phyloP scores from a whole-genome alignment of 768 basidiomycete genomes.

The Panaeolus papilionaceus region DNA sequence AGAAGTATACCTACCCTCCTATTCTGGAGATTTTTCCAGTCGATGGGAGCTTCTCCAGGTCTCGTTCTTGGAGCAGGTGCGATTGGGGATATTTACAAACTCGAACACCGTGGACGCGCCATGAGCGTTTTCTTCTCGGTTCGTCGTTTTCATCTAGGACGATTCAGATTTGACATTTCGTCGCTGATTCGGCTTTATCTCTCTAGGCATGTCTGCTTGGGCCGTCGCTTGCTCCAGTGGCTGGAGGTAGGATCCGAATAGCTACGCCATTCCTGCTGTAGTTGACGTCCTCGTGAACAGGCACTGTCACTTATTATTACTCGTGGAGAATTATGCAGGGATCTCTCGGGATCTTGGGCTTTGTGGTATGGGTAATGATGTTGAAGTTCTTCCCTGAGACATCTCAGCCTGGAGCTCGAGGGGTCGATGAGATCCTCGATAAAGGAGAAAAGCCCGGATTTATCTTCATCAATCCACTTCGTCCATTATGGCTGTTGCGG shows the following conservation, averaged over 20 bases:
- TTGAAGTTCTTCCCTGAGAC: constrained; percentile 67
- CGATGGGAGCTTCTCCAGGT: constrained; percentile 64
- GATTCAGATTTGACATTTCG: too few species aligned
- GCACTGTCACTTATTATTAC: constrained; percentile 58
- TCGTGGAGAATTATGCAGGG: constrained; percentile 73
- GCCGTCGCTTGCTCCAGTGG: constrained; percentile 63
- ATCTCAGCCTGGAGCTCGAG: constrained; percentile 61
- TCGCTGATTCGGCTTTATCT: background rate
- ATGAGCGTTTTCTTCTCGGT: constrained; percentile 67
- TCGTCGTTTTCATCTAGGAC: constrained; percentile 21
- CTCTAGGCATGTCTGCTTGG: constrained; percentile 65
- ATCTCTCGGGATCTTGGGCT: constrained; percentile 45
- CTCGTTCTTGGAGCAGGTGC: constrained; percentile 64
- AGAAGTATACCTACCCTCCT: constrained; percentile 52
- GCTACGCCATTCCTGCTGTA: background rate
- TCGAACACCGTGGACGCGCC: constrained; percentile 65
- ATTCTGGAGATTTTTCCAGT: constrained; percentile 69
- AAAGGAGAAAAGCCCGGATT: constrained; percentile 25
- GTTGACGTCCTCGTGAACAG: constrained; percentile 31
- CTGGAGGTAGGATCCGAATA: constrained; percentile 48
- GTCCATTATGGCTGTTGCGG: constrained; percentile 53
- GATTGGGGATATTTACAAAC: constrained; percentile 69
- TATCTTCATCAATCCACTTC: constrained; percentile 66
- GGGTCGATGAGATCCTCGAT: constrained; percentile 51
- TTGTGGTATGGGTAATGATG: constrained; percentile 47